These are phyloP conservation scores for Fusarium sambucinum DNA, from an alignment of 2,329 filamentous ascomycete genomes.

Conservation along the genomic window DNA sequence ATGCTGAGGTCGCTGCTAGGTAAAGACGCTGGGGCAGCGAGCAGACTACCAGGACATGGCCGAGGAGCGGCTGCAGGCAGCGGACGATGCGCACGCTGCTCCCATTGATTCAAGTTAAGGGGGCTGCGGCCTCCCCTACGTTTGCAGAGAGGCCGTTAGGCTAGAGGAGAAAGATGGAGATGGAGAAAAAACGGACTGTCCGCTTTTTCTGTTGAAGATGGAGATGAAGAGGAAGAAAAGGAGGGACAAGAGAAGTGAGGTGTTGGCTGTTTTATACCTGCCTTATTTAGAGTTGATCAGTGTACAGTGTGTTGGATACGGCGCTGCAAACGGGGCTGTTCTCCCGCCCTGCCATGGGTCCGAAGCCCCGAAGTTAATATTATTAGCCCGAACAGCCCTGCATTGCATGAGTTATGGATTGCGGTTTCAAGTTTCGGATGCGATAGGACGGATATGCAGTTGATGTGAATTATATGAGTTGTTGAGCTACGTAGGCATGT, in stretches of 20 bases:
- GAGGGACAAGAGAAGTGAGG: slow-evolving; percentile 1
- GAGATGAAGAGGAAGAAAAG: slow-evolving; percentile 21
- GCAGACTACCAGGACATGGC: slow-evolving; percentile 41
- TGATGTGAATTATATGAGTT: neutral
- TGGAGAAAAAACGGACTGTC: slow-evolving; percentile 16
- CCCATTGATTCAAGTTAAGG: slow-evolving; percentile 48
- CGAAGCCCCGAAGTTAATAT: slow-evolving; percentile 1
- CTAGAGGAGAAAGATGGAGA: neutral
- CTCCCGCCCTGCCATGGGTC: slow-evolving; percentile 3
- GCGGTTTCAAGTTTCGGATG: no score
- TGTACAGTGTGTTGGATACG: slow-evolving; percentile 34
- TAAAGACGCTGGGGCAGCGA: slow-evolving; percentile 28
- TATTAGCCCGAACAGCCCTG: neutral
- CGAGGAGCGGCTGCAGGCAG: slow-evolving; percentile 20
- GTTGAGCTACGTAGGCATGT: neutral
- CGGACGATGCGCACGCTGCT: slow-evolving; percentile 25
- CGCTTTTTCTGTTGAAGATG: slow-evolving; percentile 10
- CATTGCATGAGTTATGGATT: neutral
- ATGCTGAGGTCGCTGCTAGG: slow-evolving; percentile 16
- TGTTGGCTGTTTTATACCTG: slow-evolving; percentile 34
- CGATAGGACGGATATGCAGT: neutral
- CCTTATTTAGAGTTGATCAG: neutral
- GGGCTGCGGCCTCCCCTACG: slow-evolving; percentile 46
- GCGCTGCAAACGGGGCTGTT: slow-evolving; percentile 16
- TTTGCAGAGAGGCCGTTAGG: slow-evolving; percentile 43